Evolutionary conservation across 2,329 filamentous ascomycete genomes (phyloP).

Genomic region (Sclerotinia borealis): DNA sequence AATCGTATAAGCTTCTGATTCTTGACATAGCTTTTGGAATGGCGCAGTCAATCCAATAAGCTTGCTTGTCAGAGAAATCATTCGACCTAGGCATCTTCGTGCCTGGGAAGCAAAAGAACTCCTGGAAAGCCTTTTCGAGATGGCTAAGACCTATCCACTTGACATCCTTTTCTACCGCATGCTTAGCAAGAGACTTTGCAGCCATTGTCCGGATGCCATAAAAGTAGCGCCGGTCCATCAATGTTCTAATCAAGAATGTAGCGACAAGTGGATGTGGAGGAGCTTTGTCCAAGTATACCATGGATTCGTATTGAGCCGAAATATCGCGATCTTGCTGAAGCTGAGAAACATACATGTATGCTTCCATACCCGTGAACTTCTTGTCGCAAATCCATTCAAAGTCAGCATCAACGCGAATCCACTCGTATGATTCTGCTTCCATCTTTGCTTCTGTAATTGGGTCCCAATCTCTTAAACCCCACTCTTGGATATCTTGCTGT

Average conservation of each 20-base stretch:
- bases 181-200: constrained; percentile 68
- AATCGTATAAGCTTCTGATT: constrained; percentile 51
- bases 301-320: constrained; percentile 73
- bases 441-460: constrained; percentile 83
- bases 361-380: constrained; percentile 69
- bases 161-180: constrained; percentile 59
- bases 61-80: constrained; percentile 80
- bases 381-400: constrained; percentile 96
- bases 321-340: constrained; percentile 96
- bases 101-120: constrained; percentile 78
- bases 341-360: constrained; percentile 98
- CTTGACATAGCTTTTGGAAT: constrained; percentile 76
- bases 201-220: constrained; percentile 87
- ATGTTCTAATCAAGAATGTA: constrained; percentile 79
- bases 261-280: constrained; percentile 74
- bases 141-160: constrained; percentile 78
- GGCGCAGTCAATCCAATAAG: constrained; percentile 77
- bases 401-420: constrained; percentile 96
- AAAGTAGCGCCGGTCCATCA: constrained; percentile 90
- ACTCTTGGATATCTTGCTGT: constrained; percentile 73
- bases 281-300: constrained; percentile 65
- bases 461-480: constrained; percentile 85
- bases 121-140: constrained; percentile 77
- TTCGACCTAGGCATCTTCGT: constrained; percentile 79
- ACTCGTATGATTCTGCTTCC: constrained; percentile 95